A percentile compares a stretch with the other conserved stretches of the same genome.
These are phyloP conservation scores for Aspergillus mulundensis DNA, from an alignment of 495 filamentous ascomycete species.

Conservation along the genomic window DNA sequence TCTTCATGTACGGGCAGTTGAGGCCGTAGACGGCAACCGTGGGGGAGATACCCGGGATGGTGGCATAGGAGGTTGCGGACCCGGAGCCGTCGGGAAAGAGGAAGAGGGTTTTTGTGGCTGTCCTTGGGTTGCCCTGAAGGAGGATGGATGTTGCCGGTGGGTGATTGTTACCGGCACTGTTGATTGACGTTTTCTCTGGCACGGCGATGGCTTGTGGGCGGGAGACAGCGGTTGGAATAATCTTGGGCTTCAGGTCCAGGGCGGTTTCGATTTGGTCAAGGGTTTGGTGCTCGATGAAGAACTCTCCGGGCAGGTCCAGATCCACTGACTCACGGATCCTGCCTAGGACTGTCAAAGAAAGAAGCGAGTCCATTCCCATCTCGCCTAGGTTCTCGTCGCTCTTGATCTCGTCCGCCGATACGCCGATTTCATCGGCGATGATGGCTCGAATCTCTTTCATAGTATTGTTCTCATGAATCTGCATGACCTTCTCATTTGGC, in stretches of 20 bases:
- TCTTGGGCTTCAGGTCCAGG: conserved; percentile 38
- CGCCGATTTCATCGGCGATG: conserved; percentile 65
- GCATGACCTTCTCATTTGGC: conserved; percentile 31
- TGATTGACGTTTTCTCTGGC: conserved; percentile 17
- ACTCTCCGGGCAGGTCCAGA: conserved; percentile 47
- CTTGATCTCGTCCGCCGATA: conserved; percentile 58
- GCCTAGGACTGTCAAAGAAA: conserved; percentile 47
- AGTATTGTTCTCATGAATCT: conserved; percentile 43
- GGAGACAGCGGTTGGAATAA: conserved; percentile 14
- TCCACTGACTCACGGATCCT: conserved; percentile 53
- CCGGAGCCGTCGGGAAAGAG: conserved; percentile 37
- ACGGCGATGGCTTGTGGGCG: conserved; percentile 20
- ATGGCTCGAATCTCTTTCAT: conserved; percentile 50
- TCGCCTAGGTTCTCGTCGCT: conserved; percentile 40
- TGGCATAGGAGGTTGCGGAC: conserved; percentile 51
- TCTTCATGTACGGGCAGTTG: conserved; percentile 66
- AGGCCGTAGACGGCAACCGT: conserved; percentile 57
- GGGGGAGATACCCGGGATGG: conserved; percentile 51
- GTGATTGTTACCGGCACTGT: conserved; percentile 19
- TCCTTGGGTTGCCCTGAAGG: conserved; percentile 30
- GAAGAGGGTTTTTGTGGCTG: conserved; percentile 29
- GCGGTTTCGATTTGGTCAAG: conserved; percentile 51
- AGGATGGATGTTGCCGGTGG: conserved; percentile 47
- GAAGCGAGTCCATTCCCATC: conserved; percentile 53
- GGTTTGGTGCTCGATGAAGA: conserved; percentile 59